Evolutionary conservation across 257 asterid species (phyloP), one percentile per base, ranked within the genome.

Genomic region (Anisodus tanguticus): DNA sequence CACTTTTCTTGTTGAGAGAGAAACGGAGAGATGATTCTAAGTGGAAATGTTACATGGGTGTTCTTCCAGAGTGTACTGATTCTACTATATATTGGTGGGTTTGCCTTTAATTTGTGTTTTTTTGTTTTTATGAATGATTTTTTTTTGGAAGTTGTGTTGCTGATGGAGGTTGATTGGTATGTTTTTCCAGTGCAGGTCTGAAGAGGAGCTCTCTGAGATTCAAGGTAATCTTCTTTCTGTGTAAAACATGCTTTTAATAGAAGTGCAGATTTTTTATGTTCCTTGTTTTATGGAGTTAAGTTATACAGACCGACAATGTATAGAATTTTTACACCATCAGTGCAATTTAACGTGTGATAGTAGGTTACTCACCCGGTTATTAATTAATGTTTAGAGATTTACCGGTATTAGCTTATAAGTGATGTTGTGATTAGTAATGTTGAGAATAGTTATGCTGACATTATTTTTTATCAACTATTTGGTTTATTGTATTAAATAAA

Each of bases 181-280:
- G 89, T 83, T 88, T 81, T 89, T 92, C 92, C 97, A 94, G 97
- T 88, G 97, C 99, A 96, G 99, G 99, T 96, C 99, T 89, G 98
- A 96, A 85, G 98, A 96, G 93, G 99, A 96, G 93, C 98, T 96
- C 85, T 90, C 90, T 88, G 98, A 96, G 91, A 92, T 96, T 92
- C 97, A 92, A 91, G 99, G 99, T 95, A 87, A 87, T 74, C 10
- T 83, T 22, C 49, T 71, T 58, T 85, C 59, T 16, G 55, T 35
- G 60, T 45, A 35, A 35, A 69, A 4, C 13, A 26, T 26, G 10
- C 19, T n/a, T 19, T 74, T 49, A 6, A 19, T 5, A 6, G n/a
- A 76, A 6, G 2, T 76, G 63, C 22, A 51, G 47, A 47, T 74
- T 6, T 19, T 31, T 47, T 74, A 6, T 22, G 81, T 22, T 74